Evolutionary conservation across 2,329 filamentous ascomycete genomes (phyloP).

Genomic region (Diaporthe sp.): DNA sequence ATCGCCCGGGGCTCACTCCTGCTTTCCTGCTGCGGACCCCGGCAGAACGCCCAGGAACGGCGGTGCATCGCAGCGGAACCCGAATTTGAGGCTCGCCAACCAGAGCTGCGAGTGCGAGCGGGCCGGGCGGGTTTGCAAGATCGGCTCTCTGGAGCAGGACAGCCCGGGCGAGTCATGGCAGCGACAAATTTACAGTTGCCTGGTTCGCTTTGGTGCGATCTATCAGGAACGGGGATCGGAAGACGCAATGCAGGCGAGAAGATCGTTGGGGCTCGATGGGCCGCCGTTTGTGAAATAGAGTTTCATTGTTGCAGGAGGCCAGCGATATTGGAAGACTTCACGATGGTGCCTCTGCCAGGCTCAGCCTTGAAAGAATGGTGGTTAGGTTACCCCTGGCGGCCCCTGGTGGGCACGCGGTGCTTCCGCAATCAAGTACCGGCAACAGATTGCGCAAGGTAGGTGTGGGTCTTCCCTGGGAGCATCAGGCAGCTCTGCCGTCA

Average conservation of each 20-base stretch:
- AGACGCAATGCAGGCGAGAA: not conserved
- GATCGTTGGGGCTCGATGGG: not conserved
- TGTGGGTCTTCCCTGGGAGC: not conserved
- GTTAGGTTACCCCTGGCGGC: not conserved
- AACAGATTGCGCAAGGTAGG: not conserved
- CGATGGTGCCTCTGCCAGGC: not conserved
- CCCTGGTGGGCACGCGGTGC: not conserved
- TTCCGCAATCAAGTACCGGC: not conserved
- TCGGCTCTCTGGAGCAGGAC: conserved; percentile 11
- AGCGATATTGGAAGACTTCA: not conserved
- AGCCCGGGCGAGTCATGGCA: conserved; percentile 18
- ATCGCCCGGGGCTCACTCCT: not conserved
- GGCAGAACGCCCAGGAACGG: conserved; percentile 10
- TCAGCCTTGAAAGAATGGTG: not conserved
- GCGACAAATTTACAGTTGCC: not conserved
- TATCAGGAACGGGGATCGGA: not conserved
- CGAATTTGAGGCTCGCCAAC: conserved; percentile 24
- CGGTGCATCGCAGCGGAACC: conserved; percentile 16
- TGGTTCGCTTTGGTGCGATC: not conserved
- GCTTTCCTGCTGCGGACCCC: not conserved
- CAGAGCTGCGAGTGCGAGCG: not conserved
- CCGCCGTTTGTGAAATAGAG: not conserved
- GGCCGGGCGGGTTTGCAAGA: not conserved
- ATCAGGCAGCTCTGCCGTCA: conserved; percentile 19
- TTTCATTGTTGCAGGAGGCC: not conserved